Evolutionary conservation across 1,139 yeast species (phyloP).

Genomic region (Candida pseudoviswanathii): DNA sequence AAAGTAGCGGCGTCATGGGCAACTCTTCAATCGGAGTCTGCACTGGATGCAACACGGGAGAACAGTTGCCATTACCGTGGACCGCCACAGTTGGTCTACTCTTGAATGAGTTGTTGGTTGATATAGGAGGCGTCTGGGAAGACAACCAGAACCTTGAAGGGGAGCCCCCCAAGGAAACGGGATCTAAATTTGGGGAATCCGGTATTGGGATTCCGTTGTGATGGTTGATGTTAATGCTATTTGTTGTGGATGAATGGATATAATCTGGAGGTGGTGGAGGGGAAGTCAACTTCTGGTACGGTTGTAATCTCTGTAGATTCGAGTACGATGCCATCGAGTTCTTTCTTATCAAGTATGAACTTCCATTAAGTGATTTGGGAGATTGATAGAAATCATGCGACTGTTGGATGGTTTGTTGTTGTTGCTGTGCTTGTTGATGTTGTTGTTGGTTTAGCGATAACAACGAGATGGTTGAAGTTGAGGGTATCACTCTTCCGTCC

Average conservation of each 20-base stretch:
- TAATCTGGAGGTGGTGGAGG: slow-evolving; percentile 29
- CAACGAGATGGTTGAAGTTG: slow-evolving; percentile 56
- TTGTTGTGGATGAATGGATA: slow-evolving; percentile 18
- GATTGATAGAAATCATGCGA: slow-evolving; percentile 6
- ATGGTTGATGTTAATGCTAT: slow-evolving; percentile 1
- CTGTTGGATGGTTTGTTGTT: slow-evolving; percentile 12
- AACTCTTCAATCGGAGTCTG: slow-evolving; percentile 47
- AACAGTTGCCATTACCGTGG: slow-evolving; percentile 25
- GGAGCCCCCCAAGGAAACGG: slow-evolving; percentile 55
- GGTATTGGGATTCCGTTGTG: slow-evolving; percentile 26
- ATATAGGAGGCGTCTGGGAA: slow-evolving; percentile 54
- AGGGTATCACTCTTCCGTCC: slow-evolving; percentile 53
- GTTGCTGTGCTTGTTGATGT: slow-evolving; percentile 11
- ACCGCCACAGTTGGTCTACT: slow-evolving; percentile 21
- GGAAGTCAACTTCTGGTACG: slow-evolving; percentile 36
- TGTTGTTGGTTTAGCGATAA: slow-evolving; percentile 42
- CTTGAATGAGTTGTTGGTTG: slow-evolving; percentile 24
- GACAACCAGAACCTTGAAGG: slow-evolving; percentile 58
- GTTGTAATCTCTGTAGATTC: slow-evolving; percentile 33
- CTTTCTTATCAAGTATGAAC: slow-evolving; percentile 6
- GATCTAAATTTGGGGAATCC: slow-evolving; percentile 55
- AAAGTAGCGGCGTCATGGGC: slow-evolving; percentile 50
- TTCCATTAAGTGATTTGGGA: slow-evolving; percentile 8
- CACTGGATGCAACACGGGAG: slow-evolving; percentile 45
- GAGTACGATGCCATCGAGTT: slow-evolving; percentile 10